Evolutionary conservation across 2,329 filamentous ascomycete genomes (phyloP), one percentile per base, ranked within the genome.

Genomic region (Cladophialophora carrionii): DNA sequence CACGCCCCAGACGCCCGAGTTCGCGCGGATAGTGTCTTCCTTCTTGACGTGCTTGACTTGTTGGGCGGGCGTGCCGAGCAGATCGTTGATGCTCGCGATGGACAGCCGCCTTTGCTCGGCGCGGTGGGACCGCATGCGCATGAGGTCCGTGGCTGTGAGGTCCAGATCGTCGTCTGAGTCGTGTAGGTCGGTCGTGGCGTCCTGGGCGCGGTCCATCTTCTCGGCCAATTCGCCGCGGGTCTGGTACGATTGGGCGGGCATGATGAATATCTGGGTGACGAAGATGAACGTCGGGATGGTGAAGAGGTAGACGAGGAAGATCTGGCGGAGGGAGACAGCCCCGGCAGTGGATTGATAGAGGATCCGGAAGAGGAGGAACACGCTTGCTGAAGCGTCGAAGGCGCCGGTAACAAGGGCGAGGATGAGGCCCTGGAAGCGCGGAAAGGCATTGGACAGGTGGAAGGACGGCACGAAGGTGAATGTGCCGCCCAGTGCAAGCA

Each of bases 391-490:
- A 0, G 90, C 89, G 76, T 95, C 91, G 74, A 94, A 95, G 4
- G 90, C 90, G 12, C 91, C 91, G 0, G 91, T 94, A 43, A 95
- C 81, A 7, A 94, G 80, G 1, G 91, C 90, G 3, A 95, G 82
- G 68, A 95, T 90, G 8, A 90, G 80, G 0, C 91, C 91, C 0
- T 89, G 88, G 74, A 90, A 83, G 62, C 84, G 85, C 0, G 90
- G 90, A 72, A 95, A 93, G 0, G 90, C 88, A 76, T 94, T 94
- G 48, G 89, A 90, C 52, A 94, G 85, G 77, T 94, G 90, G 76
- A 93, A 94, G 2, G 88, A 90, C 6, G 90, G 88, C 51, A 94
- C 90, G 75, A 92, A 94, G 59, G 90, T 87, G 71, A 91, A 93
- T 0, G 90, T 90, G 0, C 90, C 91, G 29, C 90, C 90, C 1